Base-by-base conservation (phyloP, 2,329 filamentous ascomycete genomes). In the Nigrospora osmanthi region DNA sequence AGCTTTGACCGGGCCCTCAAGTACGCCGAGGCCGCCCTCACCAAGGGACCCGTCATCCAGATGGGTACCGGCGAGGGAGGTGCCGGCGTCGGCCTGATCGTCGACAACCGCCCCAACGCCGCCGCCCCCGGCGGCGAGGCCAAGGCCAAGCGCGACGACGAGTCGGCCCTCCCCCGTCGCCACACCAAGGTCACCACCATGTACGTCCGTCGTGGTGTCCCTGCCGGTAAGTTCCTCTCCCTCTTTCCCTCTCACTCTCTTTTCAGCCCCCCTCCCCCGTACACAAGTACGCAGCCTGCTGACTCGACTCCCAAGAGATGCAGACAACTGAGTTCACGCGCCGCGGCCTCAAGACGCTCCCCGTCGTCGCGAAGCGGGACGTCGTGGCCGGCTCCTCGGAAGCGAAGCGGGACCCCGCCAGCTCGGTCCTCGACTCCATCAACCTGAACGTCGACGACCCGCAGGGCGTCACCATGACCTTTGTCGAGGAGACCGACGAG, bases 391-490 rank as follows among this genome's bases (percentile, higher is more conserved):
- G 15, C 30, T n/a, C 37, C 33, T 17, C 40, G 12, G 44, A 49
- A 37, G 44, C 43, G 42, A 60, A 58, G 53, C 54, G 58, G 42
- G 49, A 58, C 13, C n/a, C n/a, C n/a, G 49, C 33, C 31, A 45
- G 50, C 23, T 56, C 59, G 11, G 52, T 59, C 47, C 64, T 71
- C 17, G 68, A 71, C 47, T 56, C 61, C 11, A 64, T 71, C 55
- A 71, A 70, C 57, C 55, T 71, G 34, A 72, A 71, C 30, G 67
- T 71, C 14, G 63, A 68, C 42, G 67, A 63, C 34, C 57, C 61
- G 36, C 65, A 69, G 54, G 68, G 67, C n/a, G 56, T 71, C 40
- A 70, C 67, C 36, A 69, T 72, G 68, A 71, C 68, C 1, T 70
- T 71, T 54, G 64, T 71, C 30, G 69, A 71, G 60, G 63, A 61